A percentile compares a stretch with the other conserved stretches of the same genome.
Conservation (phyloP, 805 yeast genomes). For the Priceomyces haplophilus region DNA sequence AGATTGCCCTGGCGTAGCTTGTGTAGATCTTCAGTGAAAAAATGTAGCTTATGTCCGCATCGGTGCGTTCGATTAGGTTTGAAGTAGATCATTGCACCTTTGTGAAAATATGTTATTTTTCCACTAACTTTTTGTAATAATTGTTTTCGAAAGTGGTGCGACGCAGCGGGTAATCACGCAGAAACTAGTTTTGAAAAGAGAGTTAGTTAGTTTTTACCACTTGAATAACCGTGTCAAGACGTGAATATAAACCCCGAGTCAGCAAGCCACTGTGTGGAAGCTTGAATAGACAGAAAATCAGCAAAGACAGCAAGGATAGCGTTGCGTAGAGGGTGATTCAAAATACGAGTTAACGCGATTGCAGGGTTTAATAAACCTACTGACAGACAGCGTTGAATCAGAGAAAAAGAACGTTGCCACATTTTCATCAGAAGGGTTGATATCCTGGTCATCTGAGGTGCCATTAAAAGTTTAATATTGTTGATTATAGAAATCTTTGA, state of each 20-base stretch:
- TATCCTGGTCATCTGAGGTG: neutral
- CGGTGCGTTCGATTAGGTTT: no score
- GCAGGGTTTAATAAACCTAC: neutral
- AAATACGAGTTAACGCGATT: neutral
- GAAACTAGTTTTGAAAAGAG: neutral
- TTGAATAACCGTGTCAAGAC: neutral
- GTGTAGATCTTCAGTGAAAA: no score
- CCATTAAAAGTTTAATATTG: neutral
- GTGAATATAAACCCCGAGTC: neutral
- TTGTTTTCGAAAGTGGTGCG: conserved; percentile 2
- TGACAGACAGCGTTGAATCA: neutral
- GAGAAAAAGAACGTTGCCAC: neutral
- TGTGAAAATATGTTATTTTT: neutral
- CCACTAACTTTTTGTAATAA: neutral
- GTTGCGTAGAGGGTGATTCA: neutral
- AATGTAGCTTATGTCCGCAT: no score
- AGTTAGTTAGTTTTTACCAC: neutral
- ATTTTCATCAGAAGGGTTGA: neutral
- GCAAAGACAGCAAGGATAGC: neutral
- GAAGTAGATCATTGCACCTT: no score
- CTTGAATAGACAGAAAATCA: neutral
- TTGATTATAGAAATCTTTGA: neutral
- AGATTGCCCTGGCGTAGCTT: no score
- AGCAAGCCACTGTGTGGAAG: neutral
- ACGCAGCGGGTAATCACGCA: conserved; percentile 3